Evolutionary conservation across 306 rosid species (phyloP), one percentile per base, ranked within the genome.

Genomic region (Lotus japonicus): DNA sequence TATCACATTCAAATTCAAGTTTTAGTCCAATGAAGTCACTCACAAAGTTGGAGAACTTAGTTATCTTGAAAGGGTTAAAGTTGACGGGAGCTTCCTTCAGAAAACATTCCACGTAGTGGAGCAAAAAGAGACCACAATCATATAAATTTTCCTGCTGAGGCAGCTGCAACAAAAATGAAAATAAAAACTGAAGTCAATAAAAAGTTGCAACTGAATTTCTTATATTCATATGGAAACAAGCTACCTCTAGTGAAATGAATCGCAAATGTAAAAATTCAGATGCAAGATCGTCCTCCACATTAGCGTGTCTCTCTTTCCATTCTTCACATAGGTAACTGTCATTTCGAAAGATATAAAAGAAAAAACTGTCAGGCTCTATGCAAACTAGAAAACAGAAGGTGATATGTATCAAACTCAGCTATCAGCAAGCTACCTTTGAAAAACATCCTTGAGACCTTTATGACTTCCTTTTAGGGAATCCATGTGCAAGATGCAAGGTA

Each of bases 51-150:
- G 95, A 84, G 80, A 35, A 68, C 82, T 76, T 80, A 4, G 81
- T 72, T 70, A 83, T 82, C 63, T 58, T 76, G 53, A 68, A 81
- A 48, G 87, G 89, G 84, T 71, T 86, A 73, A 88, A 81, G 58
- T 78, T 76, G 62, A 54, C 26, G 42, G 95, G 90, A 62, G 89
- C 89, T 78, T 84, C 92, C 73, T 55, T 64, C 79, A 91, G 60
- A 75, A 91, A 91, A 33, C 73, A 9, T 77, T 91, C 97, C 89
- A 81, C 86, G 31, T 86, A 91, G 75, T 91, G 87, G 49, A 91
- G 97, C 80, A 91, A 80, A 79, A 91, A 91, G 72, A 91, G 83
- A 61, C 95, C 97, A 62, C 97, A 91, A 39, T 91, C 97, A 58
- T 67, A 86, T 8, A 77, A 76, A 73, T 88, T 86, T 64, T 78